Conservation (phyloP, 1,139 yeast species). For the Candida pseudoviswanathii region DNA sequence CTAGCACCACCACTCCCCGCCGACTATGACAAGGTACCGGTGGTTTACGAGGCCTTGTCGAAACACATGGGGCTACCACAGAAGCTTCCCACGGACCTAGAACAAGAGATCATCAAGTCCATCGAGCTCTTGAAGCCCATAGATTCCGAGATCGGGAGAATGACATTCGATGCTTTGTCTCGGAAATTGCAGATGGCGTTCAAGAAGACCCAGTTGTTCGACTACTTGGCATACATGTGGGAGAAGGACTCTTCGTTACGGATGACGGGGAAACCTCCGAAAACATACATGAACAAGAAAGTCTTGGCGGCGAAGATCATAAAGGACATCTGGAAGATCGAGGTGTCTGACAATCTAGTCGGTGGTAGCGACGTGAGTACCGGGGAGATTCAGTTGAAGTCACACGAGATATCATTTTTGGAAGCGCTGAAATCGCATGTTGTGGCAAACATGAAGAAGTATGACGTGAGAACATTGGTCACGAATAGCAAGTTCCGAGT, state of each 20-base stretch:
- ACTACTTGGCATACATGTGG: conserved; percentile 18
- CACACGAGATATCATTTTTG: conserved; percentile 49
- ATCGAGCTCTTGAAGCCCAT: conserved; percentile 19
- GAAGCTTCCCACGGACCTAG: background rate
- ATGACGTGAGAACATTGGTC: conserved; percentile 4
- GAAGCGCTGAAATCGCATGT: conserved; percentile 7
- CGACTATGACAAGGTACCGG: too few species aligned
- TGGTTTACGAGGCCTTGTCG: background rate
- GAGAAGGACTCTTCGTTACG: background rate
- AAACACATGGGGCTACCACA: background rate
- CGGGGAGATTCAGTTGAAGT: conserved; percentile 6
- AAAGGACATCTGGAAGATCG: conserved; percentile 41
- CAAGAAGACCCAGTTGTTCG: conserved; percentile 23
- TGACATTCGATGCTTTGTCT: conserved; percentile 14
- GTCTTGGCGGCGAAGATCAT: conserved; percentile 24
- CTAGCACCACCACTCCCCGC: too few species aligned
- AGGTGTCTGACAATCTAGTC: conserved; percentile 28
- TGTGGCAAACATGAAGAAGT: conserved; percentile 3
- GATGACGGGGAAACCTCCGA: conserved; percentile 2
- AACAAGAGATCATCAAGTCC: conserved; percentile 11
- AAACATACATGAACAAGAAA: conserved; percentile 12
- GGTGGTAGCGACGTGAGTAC: conserved; percentile 42
- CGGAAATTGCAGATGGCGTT: conserved; percentile 20
- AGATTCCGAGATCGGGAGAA: conserved; percentile 13
- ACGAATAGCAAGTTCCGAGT: conserved; percentile 4